Percentiles rank a stretch among this genome's conserved stretches.
These are phyloP conservation scores for Tubosaeta sp. DNA, from an alignment of 768 basidiomycete species.

Conservation along the genomic window DNA sequence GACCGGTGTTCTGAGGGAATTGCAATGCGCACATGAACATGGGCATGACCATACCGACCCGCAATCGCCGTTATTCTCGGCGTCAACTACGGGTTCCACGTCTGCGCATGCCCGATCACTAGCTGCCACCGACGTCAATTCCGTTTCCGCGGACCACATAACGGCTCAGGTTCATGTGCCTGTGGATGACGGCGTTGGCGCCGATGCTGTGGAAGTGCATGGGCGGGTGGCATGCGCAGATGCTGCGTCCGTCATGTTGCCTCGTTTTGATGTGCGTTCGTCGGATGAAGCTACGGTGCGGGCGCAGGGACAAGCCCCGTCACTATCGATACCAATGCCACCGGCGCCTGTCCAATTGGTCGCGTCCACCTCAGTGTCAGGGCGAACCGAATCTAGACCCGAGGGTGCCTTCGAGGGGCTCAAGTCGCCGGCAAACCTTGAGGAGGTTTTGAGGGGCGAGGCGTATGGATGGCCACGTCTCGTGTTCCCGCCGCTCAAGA, in stretches of 20 bases:
- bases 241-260: slow-evolving; percentile 18
- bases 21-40: slow-evolving; percentile 20
- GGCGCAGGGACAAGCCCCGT: slow-evolving; percentile 12
- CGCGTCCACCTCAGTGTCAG: slow-evolving; percentile 7
- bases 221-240: slow-evolving; percentile 15
- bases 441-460: slow-evolving; percentile 60
- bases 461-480: slow-evolving; percentile 89
- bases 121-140: slow-evolving; percentile 14
- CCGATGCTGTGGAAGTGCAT: slow-evolving; percentile 11
- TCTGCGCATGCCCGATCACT: slow-evolving; percentile 12
- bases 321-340: slow-evolving; percentile 14
- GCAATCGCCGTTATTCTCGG: slow-evolving; percentile 25
- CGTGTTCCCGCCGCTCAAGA: slow-evolving; percentile 88
- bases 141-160: slow-evolving; percentile 21
- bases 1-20: slow-evolving; percentile 21
- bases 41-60: slow-evolving; percentile 15
- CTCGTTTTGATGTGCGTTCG: slow-evolving; percentile 23
- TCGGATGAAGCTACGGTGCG: slow-evolving; percentile 8
- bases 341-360: slow-evolving; percentile 4
- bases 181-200: slow-evolving; percentile 17
- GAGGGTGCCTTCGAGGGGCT: slow-evolving; percentile 4
- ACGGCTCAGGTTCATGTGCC: slow-evolving; percentile 12
- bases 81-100: slow-evolving; percentile 6
- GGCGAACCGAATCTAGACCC: background rate
- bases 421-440: slow-evolving; percentile 35